Conservation (phyloP, 371 early-diverging fungal genomes). For the Apophysomyces ossiformis region DNA sequence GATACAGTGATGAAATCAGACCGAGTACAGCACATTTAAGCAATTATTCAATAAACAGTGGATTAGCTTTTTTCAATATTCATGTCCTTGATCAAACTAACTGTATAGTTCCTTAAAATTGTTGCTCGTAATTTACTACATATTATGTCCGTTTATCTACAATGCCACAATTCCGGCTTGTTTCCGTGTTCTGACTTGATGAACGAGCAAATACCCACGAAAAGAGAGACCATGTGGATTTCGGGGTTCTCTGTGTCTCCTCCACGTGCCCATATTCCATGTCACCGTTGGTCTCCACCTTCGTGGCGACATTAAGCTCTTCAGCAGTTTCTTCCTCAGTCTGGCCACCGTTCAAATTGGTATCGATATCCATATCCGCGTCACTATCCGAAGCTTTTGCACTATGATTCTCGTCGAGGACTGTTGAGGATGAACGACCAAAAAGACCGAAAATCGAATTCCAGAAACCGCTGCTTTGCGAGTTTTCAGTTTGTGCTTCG, state of each 20-base stretch:
- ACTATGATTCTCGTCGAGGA: neutral
- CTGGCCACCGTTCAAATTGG: neutral
- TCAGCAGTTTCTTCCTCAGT: neutral
- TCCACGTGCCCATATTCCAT: neutral
- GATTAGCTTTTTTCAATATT: no score
- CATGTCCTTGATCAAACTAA: no score
- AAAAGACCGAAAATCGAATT: neutral
- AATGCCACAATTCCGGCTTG: neutral
- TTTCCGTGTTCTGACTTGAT: neutral
- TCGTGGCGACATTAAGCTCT: neutral
- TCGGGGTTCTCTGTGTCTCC: neutral
- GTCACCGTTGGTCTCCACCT: neutral
- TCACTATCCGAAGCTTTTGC: neutral
- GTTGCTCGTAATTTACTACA: no score
- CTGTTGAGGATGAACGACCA: neutral
- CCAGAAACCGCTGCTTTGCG: neutral
- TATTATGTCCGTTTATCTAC: neutral
- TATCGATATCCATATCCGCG: neutral
- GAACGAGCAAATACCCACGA: slow-evolving; percentile 5
- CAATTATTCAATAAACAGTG: no score
- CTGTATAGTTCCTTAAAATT: no score
- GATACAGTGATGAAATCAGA: no score
- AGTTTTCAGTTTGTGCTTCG: neutral
- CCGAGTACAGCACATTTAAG: no score
- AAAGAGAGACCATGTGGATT: neutral